Evolutionary conservation across 305 asterid species (phyloP), one percentile per base, ranked within the genome.

Genomic region (Euphrasia arctica): DNA sequence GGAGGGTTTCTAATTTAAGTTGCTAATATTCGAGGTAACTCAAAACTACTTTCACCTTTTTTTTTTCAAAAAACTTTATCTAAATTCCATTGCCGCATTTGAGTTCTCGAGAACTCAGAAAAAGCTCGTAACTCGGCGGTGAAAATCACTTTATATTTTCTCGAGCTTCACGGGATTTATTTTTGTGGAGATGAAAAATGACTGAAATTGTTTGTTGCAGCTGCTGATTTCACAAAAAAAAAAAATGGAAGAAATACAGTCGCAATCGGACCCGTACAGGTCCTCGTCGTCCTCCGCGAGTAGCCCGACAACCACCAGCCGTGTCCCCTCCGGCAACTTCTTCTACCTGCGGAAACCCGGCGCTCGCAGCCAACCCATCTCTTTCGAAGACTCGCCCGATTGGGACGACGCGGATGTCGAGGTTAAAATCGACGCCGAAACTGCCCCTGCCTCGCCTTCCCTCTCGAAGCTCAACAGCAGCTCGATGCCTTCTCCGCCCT

Each of bases 211-310:
- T 22, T 60, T 36, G 42, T 36, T 36, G 9, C 42, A 36, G 47
- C 48, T n/a, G 39, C 3, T 31, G 3, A 29, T 31, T 18, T 18
- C 22, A 18, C 22, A 18, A 18, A 18, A 18, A 31, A 32, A 58
- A 22, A 66, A 66, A 66, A 94, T 94, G 99, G 96, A 94, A 77
- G 99, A 94, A 78, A 90, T 94, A 76, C 97, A 88, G 59, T 83
- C 96, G 47, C 99, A 90, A 15, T 86, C 97, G 0, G 99, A 94
- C 80, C 95, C 83, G 67, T 94, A 94, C 62, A 79, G 92, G 70
- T 94, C 97, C 42, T 89, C 99, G 25, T 94, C 99, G 3, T 94
- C 99, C 66, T 85, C 97, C 3, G 90, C 96, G 12, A 94, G 97
- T 76, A 94, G 99, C 74, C 99, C 99, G 0, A 81, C 90, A 18